These are phyloP conservation scores for Phylloporus arenicola DNA, from an alignment of 768 basidiomycete genomes.

Conservation along the genomic window DNA sequence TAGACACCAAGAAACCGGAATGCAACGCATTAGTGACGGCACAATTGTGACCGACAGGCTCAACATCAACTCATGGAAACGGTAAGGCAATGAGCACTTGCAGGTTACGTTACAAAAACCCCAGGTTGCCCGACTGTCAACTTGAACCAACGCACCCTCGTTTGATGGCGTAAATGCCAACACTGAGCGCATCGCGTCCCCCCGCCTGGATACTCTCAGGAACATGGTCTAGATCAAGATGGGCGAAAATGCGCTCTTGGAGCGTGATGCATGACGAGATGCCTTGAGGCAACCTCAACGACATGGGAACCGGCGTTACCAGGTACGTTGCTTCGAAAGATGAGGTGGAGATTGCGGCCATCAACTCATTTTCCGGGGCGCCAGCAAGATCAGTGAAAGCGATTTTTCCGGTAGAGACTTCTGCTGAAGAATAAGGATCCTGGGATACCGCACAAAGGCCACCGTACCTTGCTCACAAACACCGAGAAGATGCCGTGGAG, in stretches of 20 bases:
- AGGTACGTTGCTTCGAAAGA: slow-evolving; percentile 17
- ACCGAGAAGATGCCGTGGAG: slow-evolving; percentile 34
- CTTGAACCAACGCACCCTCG: slow-evolving; percentile 4
- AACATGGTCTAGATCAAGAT: slow-evolving; percentile 37
- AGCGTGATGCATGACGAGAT: slow-evolving; percentile 22
- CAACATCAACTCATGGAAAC: not conserved
- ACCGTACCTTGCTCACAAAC: slow-evolving; percentile 21
- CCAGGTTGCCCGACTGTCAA: not conserved
- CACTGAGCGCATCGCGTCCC: slow-evolving; percentile 25
- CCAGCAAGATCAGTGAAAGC: slow-evolving; percentile 30
- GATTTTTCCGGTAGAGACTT: slow-evolving; percentile 18
- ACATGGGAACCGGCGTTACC: slow-evolving; percentile 30
- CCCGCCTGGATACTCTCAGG: slow-evolving; percentile 28
- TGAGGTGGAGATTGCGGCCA: slow-evolving; percentile 12
- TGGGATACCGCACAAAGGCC: not conserved
- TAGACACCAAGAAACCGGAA: not conserved
- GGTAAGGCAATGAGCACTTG: not conserved
- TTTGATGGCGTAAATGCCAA: slow-evolving; percentile 30
- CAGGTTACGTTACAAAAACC: slow-evolving; percentile 1
- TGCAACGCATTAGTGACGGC: not conserved
- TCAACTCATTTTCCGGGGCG: slow-evolving; percentile 13
- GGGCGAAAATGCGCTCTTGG: slow-evolving; percentile 28
- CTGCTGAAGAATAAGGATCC: slow-evolving; percentile 13
- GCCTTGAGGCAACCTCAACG: slow-evolving; percentile 11
- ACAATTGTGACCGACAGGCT: not conserved